These are phyloP conservation scores for Beauveria rudraprayagi DNA, from an alignment of 2,329 filamentous ascomycete genomes.

Conservation along the genomic window DNA sequence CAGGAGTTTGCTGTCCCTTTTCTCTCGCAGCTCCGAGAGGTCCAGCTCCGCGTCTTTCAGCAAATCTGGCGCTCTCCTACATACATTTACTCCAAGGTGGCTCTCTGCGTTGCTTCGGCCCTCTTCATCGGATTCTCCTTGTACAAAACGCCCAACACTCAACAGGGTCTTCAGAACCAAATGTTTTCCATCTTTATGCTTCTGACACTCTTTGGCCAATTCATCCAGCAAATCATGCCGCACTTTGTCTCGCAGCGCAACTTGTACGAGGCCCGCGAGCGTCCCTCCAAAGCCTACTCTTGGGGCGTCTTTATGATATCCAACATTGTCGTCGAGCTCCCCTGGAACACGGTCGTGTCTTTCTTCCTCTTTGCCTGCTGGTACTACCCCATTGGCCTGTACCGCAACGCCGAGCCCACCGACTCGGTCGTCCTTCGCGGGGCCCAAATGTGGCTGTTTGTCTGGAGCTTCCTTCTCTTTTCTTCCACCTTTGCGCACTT, in stretches of 20 bases:
- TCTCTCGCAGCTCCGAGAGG: slow-evolving; percentile 55
- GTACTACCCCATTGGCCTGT: slow-evolving; percentile 80
- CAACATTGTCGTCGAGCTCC: slow-evolving; percentile 76
- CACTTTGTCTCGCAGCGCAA: slow-evolving; percentile 76
- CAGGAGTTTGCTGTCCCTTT: slow-evolving; percentile 79
- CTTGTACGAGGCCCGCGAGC: slow-evolving; percentile 77
- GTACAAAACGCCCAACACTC: slow-evolving; percentile 60
- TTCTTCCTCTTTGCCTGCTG: slow-evolving; percentile 69
- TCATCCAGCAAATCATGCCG: slow-evolving; percentile 76
- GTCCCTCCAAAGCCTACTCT: slow-evolving; percentile 74
- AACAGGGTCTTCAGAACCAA: slow-evolving; percentile 76
- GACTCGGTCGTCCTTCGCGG: slow-evolving; percentile 60
- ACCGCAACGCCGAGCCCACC: slow-evolving; percentile 57
- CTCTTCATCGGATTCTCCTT: slow-evolving; percentile 82
- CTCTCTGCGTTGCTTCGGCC: slow-evolving; percentile 55
- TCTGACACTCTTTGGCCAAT: slow-evolving; percentile 70
- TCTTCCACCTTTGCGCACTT: slow-evolving; percentile 74
- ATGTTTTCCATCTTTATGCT: slow-evolving; percentile 84
- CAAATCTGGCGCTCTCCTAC: slow-evolving; percentile 87
- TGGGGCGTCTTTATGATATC: slow-evolving; percentile 82
- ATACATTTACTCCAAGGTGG: slow-evolving; percentile 79
- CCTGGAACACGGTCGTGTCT: slow-evolving; percentile 72
- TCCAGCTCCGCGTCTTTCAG: slow-evolving; percentile 69
- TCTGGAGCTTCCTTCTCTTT: slow-evolving; percentile 70
- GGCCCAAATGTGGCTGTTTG: slow-evolving; percentile 69